Conservation (phyloP, 164 flowering plant genomes). For the Piper betle region DNA sequence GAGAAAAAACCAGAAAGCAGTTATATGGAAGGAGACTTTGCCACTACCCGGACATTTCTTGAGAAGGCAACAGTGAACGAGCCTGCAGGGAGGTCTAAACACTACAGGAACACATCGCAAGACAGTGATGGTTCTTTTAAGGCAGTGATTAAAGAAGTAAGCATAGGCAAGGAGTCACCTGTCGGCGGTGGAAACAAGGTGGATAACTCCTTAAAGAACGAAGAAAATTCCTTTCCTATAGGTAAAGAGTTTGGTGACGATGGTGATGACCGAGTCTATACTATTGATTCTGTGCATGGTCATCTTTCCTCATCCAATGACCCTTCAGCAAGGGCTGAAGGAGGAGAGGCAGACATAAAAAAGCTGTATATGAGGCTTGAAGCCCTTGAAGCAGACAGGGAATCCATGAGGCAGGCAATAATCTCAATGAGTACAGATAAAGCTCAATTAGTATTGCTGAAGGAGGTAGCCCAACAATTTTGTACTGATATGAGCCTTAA, state of each 20-base stretch:
- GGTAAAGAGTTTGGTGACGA: slow-evolving; percentile 72
- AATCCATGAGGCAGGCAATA: slow-evolving; percentile 85
- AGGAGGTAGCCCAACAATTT: slow-evolving; percentile 84
- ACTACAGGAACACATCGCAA: slow-evolving; percentile 38
- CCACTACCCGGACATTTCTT: slow-evolving; percentile 29
- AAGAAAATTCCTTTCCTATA: slow-evolving; percentile 21
- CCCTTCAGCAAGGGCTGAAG: slow-evolving; percentile 26
- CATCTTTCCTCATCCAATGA: slow-evolving; percentile 41
- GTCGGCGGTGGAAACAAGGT: slow-evolving; percentile 27
- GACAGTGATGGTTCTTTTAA: slow-evolving; percentile 40
- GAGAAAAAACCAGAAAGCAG: slow-evolving; percentile 32
- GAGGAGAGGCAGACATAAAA: slow-evolving; percentile 58
- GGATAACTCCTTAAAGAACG: slow-evolving; percentile 22
- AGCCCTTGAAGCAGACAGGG: slow-evolving; percentile 96
- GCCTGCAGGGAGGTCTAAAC: slow-evolving; percentile 42
- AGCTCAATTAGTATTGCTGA: slow-evolving; percentile 67
- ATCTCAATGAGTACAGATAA: slow-evolving; percentile 89
- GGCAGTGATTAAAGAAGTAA: slow-evolving; percentile 28
- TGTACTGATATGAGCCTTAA: slow-evolving; percentile 61
- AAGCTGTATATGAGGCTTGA: slow-evolving; percentile 84
- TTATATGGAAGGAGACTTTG: slow-evolving; percentile 35
- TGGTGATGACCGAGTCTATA: slow-evolving; percentile 65
- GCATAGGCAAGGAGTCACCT: slow-evolving; percentile 19
- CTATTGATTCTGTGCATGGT: slow-evolving; percentile 65
- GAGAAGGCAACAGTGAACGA: slow-evolving; percentile 59